Base-by-base conservation (phyloP, 2,329 filamentous ascomycete genomes). In the Epichloe coenophiala region DNA sequence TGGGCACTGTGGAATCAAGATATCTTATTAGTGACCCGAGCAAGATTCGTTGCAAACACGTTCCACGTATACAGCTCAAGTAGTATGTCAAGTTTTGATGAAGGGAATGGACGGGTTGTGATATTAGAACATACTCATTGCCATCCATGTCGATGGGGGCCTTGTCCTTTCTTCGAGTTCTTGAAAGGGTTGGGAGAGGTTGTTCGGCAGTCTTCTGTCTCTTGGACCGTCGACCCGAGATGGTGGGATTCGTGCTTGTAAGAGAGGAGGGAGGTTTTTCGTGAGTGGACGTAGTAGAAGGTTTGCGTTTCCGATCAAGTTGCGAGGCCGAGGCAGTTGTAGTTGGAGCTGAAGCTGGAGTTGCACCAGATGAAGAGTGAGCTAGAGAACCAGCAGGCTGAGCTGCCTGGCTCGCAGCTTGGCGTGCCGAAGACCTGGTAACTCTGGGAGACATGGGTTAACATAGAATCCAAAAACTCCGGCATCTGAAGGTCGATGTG, bases 401-500 rank as follows among this genome's bases (percentile, higher is more conserved):
- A 59, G 70, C 71, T 70, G 72, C 71, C 64, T 73, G 74, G 65
- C 69, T 80, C 66, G 87, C 85, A 74, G 87, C 87, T 80, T 88
- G 83, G 76, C 89, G 89, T 74, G 90, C 86, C 70, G 90, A 85
- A 64, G 90, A 93, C 76, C 91, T 88, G 77, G 91, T 96, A 64
- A 93, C 83, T 87, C 90, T 96, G 80, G 83, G 75, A 81, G 87
- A 88, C 89, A 95, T 96, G 83, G 91, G 87, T 84, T 66, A 67
- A 54, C 40, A 21, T 38, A 38, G 17, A 41, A 37, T 38, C 31
- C 37, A 27, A 46, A 27, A 41, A 37, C 7, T 45, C 41, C 48
- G 43, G 50, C 48, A 53, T 51, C 65, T 62, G 57, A 58, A 51
- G 61, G 55, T 36, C 48, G 54, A 46, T 49, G 57, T 59, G 58